Evolutionary conservation across 2,329 filamentous ascomycete genomes (phyloP), one percentile per base, ranked within the genome.

Genomic region (Pyricularia sp.): DNA sequence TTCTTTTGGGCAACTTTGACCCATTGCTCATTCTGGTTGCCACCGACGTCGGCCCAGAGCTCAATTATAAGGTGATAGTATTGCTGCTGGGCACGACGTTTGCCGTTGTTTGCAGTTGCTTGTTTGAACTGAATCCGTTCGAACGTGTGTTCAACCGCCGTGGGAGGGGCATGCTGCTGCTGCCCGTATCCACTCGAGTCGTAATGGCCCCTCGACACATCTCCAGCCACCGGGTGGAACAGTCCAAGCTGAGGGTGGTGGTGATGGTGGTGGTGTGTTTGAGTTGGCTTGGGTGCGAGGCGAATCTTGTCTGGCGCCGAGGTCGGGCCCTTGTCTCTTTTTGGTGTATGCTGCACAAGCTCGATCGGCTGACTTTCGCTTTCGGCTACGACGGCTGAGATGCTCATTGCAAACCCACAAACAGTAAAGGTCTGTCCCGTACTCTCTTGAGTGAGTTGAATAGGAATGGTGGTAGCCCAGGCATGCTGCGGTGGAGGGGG

Each of bases 91-190:
- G 93, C 93, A 69, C 94, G 85, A 73, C 94, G 86, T 78, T 97
- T 97, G 65, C 93, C 93, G 73, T 97, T 97, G 80, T 97, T 97
- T 28, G 93, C 92, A 0, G 93, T 97, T 1, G 94, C 93, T 72
- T 92, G 92, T 78, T 97, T 96, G 85, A 97, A 97, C 74, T 97
- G 93, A 67, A 97, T 95, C 12, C 94, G 89, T 76, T 97, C 93
- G 76, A 96, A 97, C 0, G 84, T 87, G 71, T 88, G 84, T 72
- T 88, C 86, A 7, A 81, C 84, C 5, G 83, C 58, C 7, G 66
- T 10, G 31, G 65, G 36, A 81, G 33, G 33, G 12, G 20, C 80
- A 79, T 0, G 79, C 31, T 65, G 64, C 11, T 10, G 23, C 65
- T 55, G 33, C 42, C 77, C 75, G 73, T 82, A 81, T 68, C 76